These are phyloP conservation scores for Aspergillus fumigatus DNA, from an alignment of 2,329 filamentous ascomycete species.

Conservation along the genomic window DNA sequence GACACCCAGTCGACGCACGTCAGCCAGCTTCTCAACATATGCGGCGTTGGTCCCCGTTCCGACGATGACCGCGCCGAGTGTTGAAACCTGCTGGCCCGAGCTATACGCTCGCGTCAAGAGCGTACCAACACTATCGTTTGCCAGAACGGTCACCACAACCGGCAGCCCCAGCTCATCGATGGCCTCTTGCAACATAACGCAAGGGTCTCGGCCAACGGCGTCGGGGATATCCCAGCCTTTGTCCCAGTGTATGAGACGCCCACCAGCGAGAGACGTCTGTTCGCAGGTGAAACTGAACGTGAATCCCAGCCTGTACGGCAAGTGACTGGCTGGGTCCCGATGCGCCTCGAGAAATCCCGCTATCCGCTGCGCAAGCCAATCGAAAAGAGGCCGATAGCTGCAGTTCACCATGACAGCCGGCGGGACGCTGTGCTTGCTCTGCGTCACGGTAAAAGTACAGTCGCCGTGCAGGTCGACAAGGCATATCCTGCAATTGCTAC, in stretches of 20 bases:
- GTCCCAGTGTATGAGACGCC: conserved; percentile 17
- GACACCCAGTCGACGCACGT: conserved; percentile 4
- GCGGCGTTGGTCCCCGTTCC: conserved; percentile 20
- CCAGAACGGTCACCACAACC: conserved; percentile 15
- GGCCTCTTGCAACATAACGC: conserved; percentile 18
- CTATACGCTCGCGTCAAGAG: conserved; percentile 15
- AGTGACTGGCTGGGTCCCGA: not conserved
- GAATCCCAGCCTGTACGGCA: conserved; percentile 13
- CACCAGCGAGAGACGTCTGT: conserved; percentile 14
- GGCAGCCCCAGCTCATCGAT: conserved; percentile 14
- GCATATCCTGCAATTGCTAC: conserved; percentile 19
- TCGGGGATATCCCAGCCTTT: conserved; percentile 22
- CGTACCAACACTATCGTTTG: conserved; percentile 19
- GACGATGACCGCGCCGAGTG: conserved; percentile 17
- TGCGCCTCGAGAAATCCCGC: conserved; percentile 8
- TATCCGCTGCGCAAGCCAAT: conserved; percentile 15
- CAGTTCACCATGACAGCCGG: conserved; percentile 12
- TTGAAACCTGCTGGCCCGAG: conserved; percentile 7
- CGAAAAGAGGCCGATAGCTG: conserved; percentile 15
- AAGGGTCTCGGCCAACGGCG: conserved; percentile 15
- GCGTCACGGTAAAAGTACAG: conserved; percentile 13
- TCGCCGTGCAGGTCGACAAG: conserved; percentile 16
- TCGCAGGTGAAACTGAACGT: conserved; percentile 20
- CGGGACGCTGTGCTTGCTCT: conserved; percentile 14
- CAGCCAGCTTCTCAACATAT: conserved; percentile 14